phyloP scores from a whole-genome alignment of 2,329 filamentous ascomycete species.

The Colletotrichum higginsianum region DNA sequence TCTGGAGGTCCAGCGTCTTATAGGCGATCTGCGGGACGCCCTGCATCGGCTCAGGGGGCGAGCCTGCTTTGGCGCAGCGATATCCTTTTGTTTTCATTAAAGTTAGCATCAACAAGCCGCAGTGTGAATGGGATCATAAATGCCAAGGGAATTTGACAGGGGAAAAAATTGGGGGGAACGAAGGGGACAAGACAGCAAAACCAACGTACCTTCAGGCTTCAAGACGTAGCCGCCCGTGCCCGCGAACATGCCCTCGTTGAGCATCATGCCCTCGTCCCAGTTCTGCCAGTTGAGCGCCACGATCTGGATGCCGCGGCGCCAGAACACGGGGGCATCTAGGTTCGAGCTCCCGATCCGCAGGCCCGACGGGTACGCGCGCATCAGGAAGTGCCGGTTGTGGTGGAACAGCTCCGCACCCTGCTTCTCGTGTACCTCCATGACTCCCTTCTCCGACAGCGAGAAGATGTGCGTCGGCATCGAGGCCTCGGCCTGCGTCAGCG shows the following conservation, averaged over 20 bases:
- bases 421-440: conserved; percentile 73
- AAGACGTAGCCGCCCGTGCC: conserved; percentile 88
- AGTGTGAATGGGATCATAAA: background rate
- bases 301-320: conserved; percentile 91
- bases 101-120: background rate
- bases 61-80: conserved; percentile 52
- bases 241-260: conserved; percentile 93
- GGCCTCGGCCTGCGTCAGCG: conserved; percentile 80
- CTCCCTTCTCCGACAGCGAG: conserved; percentile 73
- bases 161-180: too few species aligned
- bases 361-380: conserved; percentile 91
- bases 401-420: conserved; percentile 73
- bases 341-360: conserved; percentile 88
- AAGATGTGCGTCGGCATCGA: conserved; percentile 79
- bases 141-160: background rate
- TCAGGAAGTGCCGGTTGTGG: conserved; percentile 86
- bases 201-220: conserved; percentile 77
- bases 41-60: conserved; percentile 18
- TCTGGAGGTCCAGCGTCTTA: conserved; percentile 76
- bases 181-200: too few species aligned
- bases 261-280: conserved; percentile 93
- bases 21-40: conserved; percentile 56
- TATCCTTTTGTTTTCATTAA: conserved; percentile 52
- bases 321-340: conserved; percentile 86
- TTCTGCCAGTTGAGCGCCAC: conserved; percentile 96